Conservation (phyloP, 257 asterid genomes). For the Salvia hispanica region DNA sequence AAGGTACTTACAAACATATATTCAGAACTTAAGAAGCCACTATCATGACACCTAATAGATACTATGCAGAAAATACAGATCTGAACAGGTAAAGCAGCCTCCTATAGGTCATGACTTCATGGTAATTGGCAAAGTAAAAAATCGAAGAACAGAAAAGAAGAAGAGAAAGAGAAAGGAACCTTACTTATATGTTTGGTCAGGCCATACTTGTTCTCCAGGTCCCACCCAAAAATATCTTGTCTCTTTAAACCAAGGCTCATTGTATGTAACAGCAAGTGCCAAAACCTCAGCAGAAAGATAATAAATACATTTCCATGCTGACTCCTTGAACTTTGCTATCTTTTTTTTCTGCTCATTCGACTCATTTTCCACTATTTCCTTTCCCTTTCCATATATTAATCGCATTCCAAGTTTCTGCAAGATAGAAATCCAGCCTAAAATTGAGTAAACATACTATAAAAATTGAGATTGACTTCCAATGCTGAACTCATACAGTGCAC, state of each 20-base stretch:
- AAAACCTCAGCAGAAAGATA: slow-evolving; percentile 89
- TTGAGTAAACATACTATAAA: slow-evolving; percentile 24
- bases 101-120: slow-evolving; percentile 25
- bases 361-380: slow-evolving; percentile 44
- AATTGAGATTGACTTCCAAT: slow-evolving; percentile 9
- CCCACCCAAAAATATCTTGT: slow-evolving; percentile 90
- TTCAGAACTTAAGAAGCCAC: background rate
- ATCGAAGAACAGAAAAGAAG: background rate
- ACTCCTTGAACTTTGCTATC: slow-evolving; percentile 86
- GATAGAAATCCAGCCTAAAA: slow-evolving; percentile 35
- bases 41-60: slow-evolving; percentile 19
- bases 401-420: slow-evolving; percentile 76
- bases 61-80: slow-evolving; percentile 4
- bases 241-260: slow-evolving; percentile 87
- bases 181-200: slow-evolving; percentile 88
- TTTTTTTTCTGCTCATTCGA: slow-evolving; percentile 64
- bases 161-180: slow-evolving; percentile 28
- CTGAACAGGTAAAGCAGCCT: background rate
- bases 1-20: background rate
- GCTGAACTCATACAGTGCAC: background rate
- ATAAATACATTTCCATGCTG: slow-evolving; percentile 97
- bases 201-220: slow-evolving; percentile 92
- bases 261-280: slow-evolving; percentile 77
- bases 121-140: slow-evolving; percentile 1
- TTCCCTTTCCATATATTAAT: slow-evolving; percentile 68